Base-by-base conservation (phyloP, 352 stramenopile species). In the Phytophthora lateralis region DNA sequence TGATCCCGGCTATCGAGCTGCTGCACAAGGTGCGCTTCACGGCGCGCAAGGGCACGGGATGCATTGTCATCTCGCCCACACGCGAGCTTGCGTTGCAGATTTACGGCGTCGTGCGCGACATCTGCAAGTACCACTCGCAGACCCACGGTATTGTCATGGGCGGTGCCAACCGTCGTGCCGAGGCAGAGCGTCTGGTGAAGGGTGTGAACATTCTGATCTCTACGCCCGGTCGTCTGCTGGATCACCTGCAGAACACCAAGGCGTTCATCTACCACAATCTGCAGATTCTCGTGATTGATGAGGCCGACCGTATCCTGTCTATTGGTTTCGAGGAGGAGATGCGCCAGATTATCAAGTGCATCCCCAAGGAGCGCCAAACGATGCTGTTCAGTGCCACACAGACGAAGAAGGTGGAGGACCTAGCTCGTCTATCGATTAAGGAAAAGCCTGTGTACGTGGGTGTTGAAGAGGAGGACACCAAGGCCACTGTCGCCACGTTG, bases 251-350 rank as follows among this genome's bases (percentile, higher is more conserved):
- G 59, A 99, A 99, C 86, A 99, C 97, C 8, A 98, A 98, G 74
- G 96, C 95, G 9, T 99, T 99, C 63, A 73, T 98, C n/a, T 98
- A 95, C 74, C 84, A 97, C 52, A 99, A 99, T 55, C 53, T 95
- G 53, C 84, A 98, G 71, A 90, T 98, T 39, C 89, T 99, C 15
- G 96, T 99, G 12, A 99, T 99, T 65, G 98, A 99, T 71, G 98
- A 99, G 73, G 97, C 98, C 24, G 98, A 99, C 77, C 89, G 97
- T 14, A 99, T 99, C 62, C 75, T 99, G 21, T 97, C 99, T 63
- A 98, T 99, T 60, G 98, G 98, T 44, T 99, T 99, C 70, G 97
- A 99, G 65, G 97, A 99, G 56, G 97, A 99, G 71, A 97, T 99
- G 80, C 85, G 97, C 26, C 85, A 97, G 55, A 99, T 99, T 69